A percentile compares a stretch with the other conserved stretches of the same genome.
Conservation (phyloP, 108 stramenopile species). For the Fragilariopsis cylindrus region DNA sequence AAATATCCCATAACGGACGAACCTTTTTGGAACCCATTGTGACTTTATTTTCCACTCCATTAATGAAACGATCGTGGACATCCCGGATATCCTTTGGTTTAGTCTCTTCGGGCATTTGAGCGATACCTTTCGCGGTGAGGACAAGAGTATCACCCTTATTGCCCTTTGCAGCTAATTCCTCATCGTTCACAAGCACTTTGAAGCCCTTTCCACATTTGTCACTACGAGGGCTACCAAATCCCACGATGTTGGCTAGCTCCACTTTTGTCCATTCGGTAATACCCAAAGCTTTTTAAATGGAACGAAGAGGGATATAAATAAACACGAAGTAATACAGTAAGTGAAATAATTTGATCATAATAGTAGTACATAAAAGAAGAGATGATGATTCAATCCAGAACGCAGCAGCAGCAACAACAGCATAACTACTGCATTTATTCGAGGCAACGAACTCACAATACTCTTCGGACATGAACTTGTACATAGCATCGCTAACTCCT, state of each 20-base stretch:
- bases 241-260: conserved; percentile 1
- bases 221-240: conserved; percentile 12
- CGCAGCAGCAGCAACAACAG: too few relatives aligned
- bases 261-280: conserved; percentile 1
- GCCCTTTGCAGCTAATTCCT: background rate
- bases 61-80: conserved; percentile 1
- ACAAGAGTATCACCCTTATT: background rate
- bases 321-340: too few relatives aligned
- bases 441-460: background rate
- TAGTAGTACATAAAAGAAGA: too few relatives aligned
- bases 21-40: background rate
- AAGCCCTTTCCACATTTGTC: conserved; percentile 8
- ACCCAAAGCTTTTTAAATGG: background rate
- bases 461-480: conserved; percentile 2
- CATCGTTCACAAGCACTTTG: background rate
- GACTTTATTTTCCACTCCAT: conserved; percentile 1
- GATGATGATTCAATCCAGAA: too few relatives aligned
- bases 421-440: too few relatives aligned
- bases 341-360: too few relatives aligned
- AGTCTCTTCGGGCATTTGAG: background rate
- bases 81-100: background rate
- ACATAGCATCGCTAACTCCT: conserved; percentile 2
- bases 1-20: conserved; percentile 9
- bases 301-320: too few relatives aligned
- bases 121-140: background rate